Conservation (phyloP, 768 basidiomycete species). For the Tricholoma matsutake region DNA sequence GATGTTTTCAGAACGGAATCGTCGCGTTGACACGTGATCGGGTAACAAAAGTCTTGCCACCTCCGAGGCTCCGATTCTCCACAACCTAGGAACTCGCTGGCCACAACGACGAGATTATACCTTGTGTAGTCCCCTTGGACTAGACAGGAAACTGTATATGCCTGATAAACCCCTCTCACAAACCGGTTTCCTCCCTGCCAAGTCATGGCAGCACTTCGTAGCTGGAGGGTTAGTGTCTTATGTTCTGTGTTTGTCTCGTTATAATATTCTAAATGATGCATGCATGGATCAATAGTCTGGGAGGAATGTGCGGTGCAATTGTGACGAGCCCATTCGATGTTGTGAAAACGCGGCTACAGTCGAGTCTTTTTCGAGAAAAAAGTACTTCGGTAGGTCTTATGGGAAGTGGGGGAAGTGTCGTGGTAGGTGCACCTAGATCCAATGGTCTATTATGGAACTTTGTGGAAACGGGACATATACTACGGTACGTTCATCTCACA, state of each 20-base stretch:
- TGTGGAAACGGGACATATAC: constrained; percentile 88
- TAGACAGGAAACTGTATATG: constrained; percentile 9
- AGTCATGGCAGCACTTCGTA: constrained; percentile 82
- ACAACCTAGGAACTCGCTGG: not conserved
- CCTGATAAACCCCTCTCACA: constrained; percentile 30
- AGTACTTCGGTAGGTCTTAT: constrained; percentile 37
- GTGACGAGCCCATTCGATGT: constrained; percentile 98
- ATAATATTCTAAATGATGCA: not conserved
- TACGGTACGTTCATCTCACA: constrained; percentile 50
- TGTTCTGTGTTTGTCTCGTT: not conserved
- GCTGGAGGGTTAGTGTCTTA: constrained; percentile 73
- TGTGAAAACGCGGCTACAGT: constrained; percentile 96
- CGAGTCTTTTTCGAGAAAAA: constrained; percentile 66
- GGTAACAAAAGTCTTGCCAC: too few relatives aligned
- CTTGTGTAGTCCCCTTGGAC: not conserved
- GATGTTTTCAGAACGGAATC: too few relatives aligned
- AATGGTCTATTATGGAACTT: constrained; percentile 83
- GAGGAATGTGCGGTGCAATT: constrained; percentile 96
- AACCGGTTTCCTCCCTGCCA: constrained; percentile 51
- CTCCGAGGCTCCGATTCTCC: not conserved
- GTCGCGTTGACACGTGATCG: constrained; percentile 9
- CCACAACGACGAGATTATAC: not conserved
- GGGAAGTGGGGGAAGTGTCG: constrained; percentile 33
- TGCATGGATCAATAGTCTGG: constrained; percentile 53
- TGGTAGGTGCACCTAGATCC: constrained; percentile 37